Evolutionary conservation across 345 rosid genomes (phyloP).

Genomic region (Crucihimalaya himalaica): DNA sequence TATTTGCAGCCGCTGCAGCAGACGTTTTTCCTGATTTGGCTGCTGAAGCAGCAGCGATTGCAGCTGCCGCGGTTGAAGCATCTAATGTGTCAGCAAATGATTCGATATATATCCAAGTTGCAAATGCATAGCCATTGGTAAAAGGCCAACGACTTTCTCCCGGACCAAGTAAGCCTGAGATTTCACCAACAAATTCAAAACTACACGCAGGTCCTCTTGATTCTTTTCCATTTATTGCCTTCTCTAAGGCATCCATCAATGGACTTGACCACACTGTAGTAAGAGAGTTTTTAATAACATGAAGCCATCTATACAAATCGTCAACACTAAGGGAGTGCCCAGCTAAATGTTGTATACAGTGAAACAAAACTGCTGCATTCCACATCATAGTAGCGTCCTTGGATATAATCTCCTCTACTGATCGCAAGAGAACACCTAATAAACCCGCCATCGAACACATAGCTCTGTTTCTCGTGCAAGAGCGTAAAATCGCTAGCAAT

Average conservation of each 20-base stretch:
- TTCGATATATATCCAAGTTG: conserved; percentile 98
- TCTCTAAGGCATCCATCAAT: conserved; percentile 77
- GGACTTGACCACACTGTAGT: conserved; percentile 64
- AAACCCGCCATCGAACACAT: conserved; percentile 94
- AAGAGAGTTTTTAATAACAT: conserved; percentile 63
- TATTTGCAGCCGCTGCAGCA: conserved; percentile 73
- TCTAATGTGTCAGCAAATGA: conserved; percentile 96
- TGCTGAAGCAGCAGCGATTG: conserved; percentile 93
- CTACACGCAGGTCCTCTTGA: conserved; percentile 88
- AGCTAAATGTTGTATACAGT: conserved; percentile 78
- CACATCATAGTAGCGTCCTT: conserved; percentile 58
- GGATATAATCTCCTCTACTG: conserved; percentile 75
- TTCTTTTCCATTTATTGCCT: conserved; percentile 85
- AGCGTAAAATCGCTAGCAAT: conserved; percentile 80
- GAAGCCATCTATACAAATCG: conserved; percentile 76
- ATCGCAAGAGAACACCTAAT: conserved; percentile 72
- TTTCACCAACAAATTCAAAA: conserved; percentile 96
- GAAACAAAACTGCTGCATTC: conserved; percentile 78
- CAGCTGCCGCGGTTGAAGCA: conserved; percentile 92
- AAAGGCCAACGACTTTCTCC: conserved; percentile 99
- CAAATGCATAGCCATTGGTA: conserved; percentile 88
- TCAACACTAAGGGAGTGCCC: conserved; percentile 82
- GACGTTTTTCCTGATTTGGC: conserved; percentile 95
- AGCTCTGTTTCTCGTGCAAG: conserved; percentile 96
- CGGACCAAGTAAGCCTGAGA: conserved; percentile 96